Evolutionary conservation across 2,329 filamentous ascomycete species (phyloP).

Genomic region (Thielaviopsis punctulata): DNA sequence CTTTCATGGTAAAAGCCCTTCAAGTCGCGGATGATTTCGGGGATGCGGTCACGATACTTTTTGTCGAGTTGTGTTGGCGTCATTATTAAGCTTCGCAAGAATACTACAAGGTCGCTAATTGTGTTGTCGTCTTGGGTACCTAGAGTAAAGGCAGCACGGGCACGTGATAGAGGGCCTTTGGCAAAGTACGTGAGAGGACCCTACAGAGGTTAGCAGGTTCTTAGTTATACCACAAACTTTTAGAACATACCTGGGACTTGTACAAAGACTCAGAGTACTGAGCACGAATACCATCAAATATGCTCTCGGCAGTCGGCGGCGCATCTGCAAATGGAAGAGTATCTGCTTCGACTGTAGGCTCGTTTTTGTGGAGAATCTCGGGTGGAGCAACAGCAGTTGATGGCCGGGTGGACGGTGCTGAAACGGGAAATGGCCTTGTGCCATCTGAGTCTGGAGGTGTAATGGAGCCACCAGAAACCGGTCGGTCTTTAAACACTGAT

Average conservation of each 20-base stretch:
- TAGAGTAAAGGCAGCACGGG: conserved; percentile 51
- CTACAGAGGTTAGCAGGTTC: conserved; percentile 21
- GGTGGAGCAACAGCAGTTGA: neutral
- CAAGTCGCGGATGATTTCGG: conserved; percentile 40
- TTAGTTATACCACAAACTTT: neutral
- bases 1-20: conserved; percentile 40
- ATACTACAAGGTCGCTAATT: conserved; percentile 46
- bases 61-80: conserved; percentile 54
- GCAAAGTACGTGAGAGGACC: conserved; percentile 70
- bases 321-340: conserved; percentile 4
- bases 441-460: conserved; percentile 1
- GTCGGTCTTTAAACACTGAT: neutral
- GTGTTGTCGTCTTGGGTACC: conserved; percentile 42
- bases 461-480: neutral
- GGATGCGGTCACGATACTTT: conserved; percentile 59
- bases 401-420: neutral
- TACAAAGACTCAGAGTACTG: conserved; percentile 45
- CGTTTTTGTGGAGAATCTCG: neutral
- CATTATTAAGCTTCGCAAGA: conserved; percentile 51
- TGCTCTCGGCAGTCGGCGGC: conserved; percentile 26
- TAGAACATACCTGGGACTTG: conserved; percentile 37
- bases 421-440: neutral
- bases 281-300: conserved; percentile 39
- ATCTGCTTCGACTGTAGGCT: neutral
- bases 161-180: conserved; percentile 63